A percentile compares a stretch with the other conserved stretches of the same genome.
phyloP scores from a whole-genome alignment of 2,329 filamentous ascomycete genomes.

The Exophiala lecanii-corni region DNA sequence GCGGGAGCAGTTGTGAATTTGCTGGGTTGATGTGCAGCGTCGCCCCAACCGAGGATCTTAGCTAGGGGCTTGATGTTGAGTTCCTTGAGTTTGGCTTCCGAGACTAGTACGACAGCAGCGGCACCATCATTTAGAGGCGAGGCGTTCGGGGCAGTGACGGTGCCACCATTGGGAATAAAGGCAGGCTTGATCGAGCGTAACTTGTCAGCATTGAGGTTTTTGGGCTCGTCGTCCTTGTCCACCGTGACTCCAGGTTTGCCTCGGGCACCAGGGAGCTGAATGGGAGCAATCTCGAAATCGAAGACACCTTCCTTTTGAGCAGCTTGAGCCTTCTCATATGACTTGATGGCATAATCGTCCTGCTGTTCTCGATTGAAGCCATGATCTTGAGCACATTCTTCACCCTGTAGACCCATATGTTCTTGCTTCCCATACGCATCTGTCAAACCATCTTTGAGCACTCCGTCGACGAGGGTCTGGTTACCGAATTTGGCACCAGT shows the following conservation, averaged over 20 bases:
- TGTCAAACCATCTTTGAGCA: slow-evolving; percentile 89
- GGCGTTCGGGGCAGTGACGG: slow-evolving; percentile 92
- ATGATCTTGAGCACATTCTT: slow-evolving; percentile 87
- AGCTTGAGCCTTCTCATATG: slow-evolving; percentile 88
- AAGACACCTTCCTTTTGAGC: slow-evolving; percentile 80
- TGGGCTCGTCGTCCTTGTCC: slow-evolving; percentile 88
- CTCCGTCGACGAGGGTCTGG: slow-evolving; percentile 80
- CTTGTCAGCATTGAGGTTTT: slow-evolving; percentile 81
- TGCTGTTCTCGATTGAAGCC: slow-evolving; percentile 76
- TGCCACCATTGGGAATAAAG: slow-evolving; percentile 71
- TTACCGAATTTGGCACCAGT: slow-evolving; percentile 91
- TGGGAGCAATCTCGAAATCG: slow-evolving; percentile 77
- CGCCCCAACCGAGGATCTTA: slow-evolving; percentile 96
- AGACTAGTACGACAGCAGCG: slow-evolving; percentile 86
- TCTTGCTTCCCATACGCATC: slow-evolving; percentile 89
- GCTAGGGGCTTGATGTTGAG: slow-evolving; percentile 86
- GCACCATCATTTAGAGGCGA: slow-evolving; percentile 95
- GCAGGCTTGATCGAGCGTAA: slow-evolving; percentile 79
- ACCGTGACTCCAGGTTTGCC: slow-evolving; percentile 82
- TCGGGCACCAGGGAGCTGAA: slow-evolving; percentile 81
- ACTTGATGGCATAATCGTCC: slow-evolving; percentile 92
- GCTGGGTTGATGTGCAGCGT: slow-evolving; percentile 83
- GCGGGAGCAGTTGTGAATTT: slow-evolving; percentile 95
- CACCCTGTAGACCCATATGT: slow-evolving; percentile 90
- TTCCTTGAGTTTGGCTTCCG: slow-evolving; percentile 88